These are phyloP conservation scores for Rutstroemia sydowiana DNA, from an alignment of 2,329 filamentous ascomycete genomes.

Conservation along the genomic window DNA sequence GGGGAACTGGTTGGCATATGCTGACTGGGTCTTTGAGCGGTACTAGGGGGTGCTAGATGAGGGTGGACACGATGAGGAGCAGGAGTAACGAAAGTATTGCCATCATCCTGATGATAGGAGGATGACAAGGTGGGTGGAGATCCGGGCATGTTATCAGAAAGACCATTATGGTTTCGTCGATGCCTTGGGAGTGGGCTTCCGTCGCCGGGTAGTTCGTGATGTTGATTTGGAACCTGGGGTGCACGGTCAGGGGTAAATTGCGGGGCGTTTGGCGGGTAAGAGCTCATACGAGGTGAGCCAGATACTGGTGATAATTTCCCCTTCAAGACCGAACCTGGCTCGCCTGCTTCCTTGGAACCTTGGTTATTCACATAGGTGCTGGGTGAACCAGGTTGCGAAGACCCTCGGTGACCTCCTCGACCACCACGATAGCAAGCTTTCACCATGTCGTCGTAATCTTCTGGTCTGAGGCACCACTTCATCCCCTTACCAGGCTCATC, in stretches of 20 bases:
- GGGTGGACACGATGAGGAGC: slow-evolving; percentile 68
- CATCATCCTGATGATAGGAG: slow-evolving; percentile 54
- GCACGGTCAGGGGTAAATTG: slow-evolving; percentile 54
- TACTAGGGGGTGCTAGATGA: slow-evolving; percentile 70
- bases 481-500: slow-evolving; percentile 97
- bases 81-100: slow-evolving; percentile 59
- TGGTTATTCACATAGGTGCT: slow-evolving; percentile 49
- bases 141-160: slow-evolving; percentile 45
- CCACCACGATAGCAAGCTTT: slow-evolving; percentile 46
- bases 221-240: slow-evolving; percentile 30
- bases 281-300: slow-evolving; percentile 48
- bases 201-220: slow-evolving; percentile 34
- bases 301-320: slow-evolving; percentile 46
- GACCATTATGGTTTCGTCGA: slow-evolving; percentile 36
- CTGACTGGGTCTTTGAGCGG: slow-evolving; percentile 72
- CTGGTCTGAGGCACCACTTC: slow-evolving; percentile 93
- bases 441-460: slow-evolving; percentile 80
- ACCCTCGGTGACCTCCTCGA: slow-evolving; percentile 57
- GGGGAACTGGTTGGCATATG: slow-evolving; percentile 82
- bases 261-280: slow-evolving; percentile 35
- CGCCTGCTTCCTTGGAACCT: slow-evolving; percentile 44
- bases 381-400: slow-evolving; percentile 65
- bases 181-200: slow-evolving; percentile 55
- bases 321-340: slow-evolving; percentile 47
- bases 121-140: slow-evolving; percentile 53